A percentile compares a stretch with the other conserved stretches of the same genome.
Evolutionary conservation across 345 rosid genomes (phyloP).

Genomic region (Arabidopsis suecica): DNA sequence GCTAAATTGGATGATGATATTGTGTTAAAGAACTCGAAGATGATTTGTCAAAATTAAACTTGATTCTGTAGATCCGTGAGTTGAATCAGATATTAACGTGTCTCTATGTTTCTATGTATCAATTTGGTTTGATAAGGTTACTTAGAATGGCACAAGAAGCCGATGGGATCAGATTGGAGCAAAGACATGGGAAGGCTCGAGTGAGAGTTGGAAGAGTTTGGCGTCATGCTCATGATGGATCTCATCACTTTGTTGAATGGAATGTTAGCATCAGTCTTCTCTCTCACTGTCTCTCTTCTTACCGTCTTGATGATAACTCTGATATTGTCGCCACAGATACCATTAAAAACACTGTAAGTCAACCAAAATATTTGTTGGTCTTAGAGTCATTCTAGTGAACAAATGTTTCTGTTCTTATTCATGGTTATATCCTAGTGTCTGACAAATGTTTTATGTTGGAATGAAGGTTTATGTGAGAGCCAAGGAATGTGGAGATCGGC

Average conservation of each 20-base stretch:
- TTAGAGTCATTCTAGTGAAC: background rate
- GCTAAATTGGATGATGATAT: too few relatives aligned
- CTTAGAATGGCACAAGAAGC: constrained; percentile 54
- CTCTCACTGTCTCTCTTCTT: constrained; percentile 78
- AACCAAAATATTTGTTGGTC: background rate
- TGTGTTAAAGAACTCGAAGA: too few relatives aligned
- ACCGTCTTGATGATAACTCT: constrained; percentile 72
- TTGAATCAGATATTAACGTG: too few relatives aligned
- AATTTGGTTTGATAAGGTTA: background rate
- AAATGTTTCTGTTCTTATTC: background rate
- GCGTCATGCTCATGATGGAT: constrained; percentile 59
- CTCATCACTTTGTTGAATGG: constrained; percentile 81
- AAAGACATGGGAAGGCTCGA: constrained; percentile 83
- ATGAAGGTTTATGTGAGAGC: constrained; percentile 87
- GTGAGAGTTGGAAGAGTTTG: constrained; percentile 91
- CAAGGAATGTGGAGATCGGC: constrained; percentile 68
- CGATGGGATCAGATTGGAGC: constrained; percentile 74
- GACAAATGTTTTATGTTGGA: background rate
- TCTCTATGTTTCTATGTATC: background rate
- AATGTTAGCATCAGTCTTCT: constrained; percentile 69
- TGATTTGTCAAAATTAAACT: too few relatives aligned
- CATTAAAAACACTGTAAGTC: constrained; percentile 85
- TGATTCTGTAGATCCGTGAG: too few relatives aligned
- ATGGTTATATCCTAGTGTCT: background rate
- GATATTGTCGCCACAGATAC: constrained; percentile 94